phyloP scores from a whole-genome alignment of 495 filamentous ascomycete genomes.

The Xylaria bambusicola region DNA sequence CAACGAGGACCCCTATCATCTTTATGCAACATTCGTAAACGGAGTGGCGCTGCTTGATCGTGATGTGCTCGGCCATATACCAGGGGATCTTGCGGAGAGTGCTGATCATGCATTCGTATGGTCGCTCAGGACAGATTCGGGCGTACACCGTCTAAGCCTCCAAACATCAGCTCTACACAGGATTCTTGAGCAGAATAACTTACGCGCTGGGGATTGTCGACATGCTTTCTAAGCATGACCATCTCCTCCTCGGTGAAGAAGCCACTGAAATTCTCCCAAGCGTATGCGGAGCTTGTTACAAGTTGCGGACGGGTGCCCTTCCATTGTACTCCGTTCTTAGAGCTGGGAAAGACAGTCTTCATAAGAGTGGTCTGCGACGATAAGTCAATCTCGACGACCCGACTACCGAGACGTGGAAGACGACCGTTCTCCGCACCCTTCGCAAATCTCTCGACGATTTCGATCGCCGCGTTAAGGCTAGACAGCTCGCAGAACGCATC shows the following conservation, averaged over 20 bases:
- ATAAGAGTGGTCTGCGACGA: conserved; percentile 63
- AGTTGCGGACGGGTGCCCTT: conserved; percentile 48
- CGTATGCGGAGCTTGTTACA: conserved; percentile 39
- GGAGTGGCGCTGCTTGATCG: conserved; percentile 60
- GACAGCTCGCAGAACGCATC: conserved; percentile 73
- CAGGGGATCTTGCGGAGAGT: conserved; percentile 78
- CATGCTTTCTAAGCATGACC: conserved; percentile 64
- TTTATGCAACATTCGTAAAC: conserved; percentile 55
- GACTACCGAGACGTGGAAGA: conserved; percentile 60
- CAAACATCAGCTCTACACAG: conserved; percentile 11
- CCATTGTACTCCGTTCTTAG: conserved; percentile 64
- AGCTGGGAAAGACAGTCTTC: conserved; percentile 66
- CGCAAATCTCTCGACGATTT: conserved; percentile 51
- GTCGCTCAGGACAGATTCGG: conserved; percentile 66
- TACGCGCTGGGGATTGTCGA: conserved; percentile 44
- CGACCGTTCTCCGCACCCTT: conserved; percentile 40
- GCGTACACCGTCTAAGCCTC: conserved; percentile 61
- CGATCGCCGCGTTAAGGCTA: conserved; percentile 54
- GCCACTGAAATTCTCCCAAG: conserved; percentile 67
- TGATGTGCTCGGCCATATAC: conserved; percentile 63
- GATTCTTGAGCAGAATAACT: conserved; percentile 2
- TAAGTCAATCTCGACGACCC: conserved; percentile 63
- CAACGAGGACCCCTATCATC: conserved; percentile 43
- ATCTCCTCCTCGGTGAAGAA: conserved; percentile 75
- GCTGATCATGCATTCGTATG: conserved; percentile 74